A percentile compares a stretch with the other conserved stretches of the same genome.
Evolutionary conservation across 768 basidiomycete species (phyloP).

Genomic region (Boletus reticulatus): DNA sequence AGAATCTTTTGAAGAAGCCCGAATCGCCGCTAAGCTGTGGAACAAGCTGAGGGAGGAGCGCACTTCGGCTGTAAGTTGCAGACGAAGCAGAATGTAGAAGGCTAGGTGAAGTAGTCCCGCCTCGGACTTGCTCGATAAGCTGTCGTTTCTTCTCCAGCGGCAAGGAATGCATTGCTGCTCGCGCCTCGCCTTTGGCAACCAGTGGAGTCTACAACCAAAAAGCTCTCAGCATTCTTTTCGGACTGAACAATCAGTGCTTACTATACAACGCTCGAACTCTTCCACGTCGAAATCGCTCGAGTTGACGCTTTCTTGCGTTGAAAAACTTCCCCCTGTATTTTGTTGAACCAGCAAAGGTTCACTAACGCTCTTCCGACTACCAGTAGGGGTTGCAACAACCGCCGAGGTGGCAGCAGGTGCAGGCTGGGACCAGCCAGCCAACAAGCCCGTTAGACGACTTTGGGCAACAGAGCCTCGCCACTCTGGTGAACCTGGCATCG

Average conservation of each 20-base stretch:
- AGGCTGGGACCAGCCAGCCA: constrained; percentile 61
- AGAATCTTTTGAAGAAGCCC: constrained; percentile 66
- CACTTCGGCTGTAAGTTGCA: constrained; percentile 50
- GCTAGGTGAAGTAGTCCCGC: constrained; percentile 32
- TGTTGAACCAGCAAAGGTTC: constrained; percentile 63
- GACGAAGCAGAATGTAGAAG: constrained; percentile 34
- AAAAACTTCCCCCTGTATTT: constrained; percentile 33
- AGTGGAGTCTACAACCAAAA: constrained; percentile 56
- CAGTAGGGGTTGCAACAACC: constrained; percentile 28
- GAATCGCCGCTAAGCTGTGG: constrained; percentile 76
- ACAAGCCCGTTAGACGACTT: constrained; percentile 60
- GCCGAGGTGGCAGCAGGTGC: constrained; percentile 38
- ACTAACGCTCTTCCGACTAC: constrained; percentile 63
- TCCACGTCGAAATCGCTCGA: constrained; percentile 35
- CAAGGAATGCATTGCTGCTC: constrained; percentile 60
- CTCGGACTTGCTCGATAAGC: constrained; percentile 56
- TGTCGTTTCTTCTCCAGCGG: constrained; percentile 63
- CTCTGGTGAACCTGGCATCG: constrained; percentile 38
- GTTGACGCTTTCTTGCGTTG: constrained; percentile 28
- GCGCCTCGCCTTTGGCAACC: constrained; percentile 68
- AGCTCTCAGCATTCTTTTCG: constrained; percentile 3
- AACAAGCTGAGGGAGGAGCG: constrained; percentile 61
- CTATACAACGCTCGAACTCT: constrained; percentile 71
- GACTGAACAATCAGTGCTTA: constrained; percentile 30
- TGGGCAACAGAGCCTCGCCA: constrained; percentile 56